phyloP scores from a whole-genome alignment of 2,329 filamentous ascomycete species.

The Trichophyton simii region DNA sequence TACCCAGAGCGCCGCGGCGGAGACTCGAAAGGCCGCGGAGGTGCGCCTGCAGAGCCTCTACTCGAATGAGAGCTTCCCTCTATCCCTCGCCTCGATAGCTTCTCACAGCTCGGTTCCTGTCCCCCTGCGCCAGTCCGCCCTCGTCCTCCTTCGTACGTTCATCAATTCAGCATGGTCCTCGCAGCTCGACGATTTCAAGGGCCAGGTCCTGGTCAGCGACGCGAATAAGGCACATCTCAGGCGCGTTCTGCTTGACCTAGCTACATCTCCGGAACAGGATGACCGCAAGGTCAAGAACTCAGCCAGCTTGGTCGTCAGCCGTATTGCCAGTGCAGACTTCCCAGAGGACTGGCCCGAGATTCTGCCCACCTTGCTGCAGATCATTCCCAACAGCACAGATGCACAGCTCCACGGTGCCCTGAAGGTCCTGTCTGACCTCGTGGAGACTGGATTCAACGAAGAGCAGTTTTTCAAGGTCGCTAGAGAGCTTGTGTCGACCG shows the following conservation, averaged over 20 bases:
- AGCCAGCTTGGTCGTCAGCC: slow-evolving; percentile 83
- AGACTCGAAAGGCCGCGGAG: slow-evolving; percentile 74
- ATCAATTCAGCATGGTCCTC: slow-evolving; percentile 75
- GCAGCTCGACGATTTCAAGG: slow-evolving; percentile 57
- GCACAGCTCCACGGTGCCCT: slow-evolving; percentile 77
- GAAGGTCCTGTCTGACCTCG: slow-evolving; percentile 74
- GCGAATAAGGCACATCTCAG: slow-evolving; percentile 62
- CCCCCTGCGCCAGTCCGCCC: slow-evolving; percentile 68
- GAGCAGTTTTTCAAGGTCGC: slow-evolving; percentile 91
- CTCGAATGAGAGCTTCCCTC: slow-evolving; percentile 57
- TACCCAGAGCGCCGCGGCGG: slow-evolving; percentile 66
- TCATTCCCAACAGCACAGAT: slow-evolving; percentile 65
- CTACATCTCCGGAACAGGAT: slow-evolving; percentile 54
- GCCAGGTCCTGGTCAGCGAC: slow-evolving; percentile 57
- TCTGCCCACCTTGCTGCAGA: slow-evolving; percentile 63
- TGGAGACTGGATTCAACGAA: slow-evolving; percentile 87
- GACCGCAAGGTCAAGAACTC: slow-evolving; percentile 79
- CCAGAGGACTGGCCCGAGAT: slow-evolving; percentile 90
- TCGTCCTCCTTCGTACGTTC: slow-evolving; percentile 69
- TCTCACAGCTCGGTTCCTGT: slow-evolving; percentile 60
- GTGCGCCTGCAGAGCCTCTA: slow-evolving; percentile 63
- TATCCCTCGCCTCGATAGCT: slow-evolving; percentile 69
- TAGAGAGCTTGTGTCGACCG: slow-evolving; percentile 66
- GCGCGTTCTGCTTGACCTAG: slow-evolving; percentile 61
- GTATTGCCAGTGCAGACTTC: slow-evolving; percentile 86